phyloP scores from a whole-genome alignment of 257 asterid species.

The Plantago major region DNA sequence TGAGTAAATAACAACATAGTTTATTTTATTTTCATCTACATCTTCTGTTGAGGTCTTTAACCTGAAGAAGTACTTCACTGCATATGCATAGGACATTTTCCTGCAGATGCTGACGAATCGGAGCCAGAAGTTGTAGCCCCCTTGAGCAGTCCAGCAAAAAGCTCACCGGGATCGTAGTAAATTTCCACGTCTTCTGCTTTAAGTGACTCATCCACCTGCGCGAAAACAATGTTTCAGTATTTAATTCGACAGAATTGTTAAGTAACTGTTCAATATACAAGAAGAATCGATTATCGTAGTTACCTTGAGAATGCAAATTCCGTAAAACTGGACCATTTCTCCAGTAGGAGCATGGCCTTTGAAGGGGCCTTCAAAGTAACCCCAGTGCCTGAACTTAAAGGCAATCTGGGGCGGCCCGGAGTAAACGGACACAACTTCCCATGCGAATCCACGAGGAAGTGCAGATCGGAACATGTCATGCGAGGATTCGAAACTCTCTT shows the following conservation, averaged over 20 bases:
- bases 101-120: slow-evolving; percentile 1
- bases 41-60: no score
- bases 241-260: not conserved
- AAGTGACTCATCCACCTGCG: slow-evolving; percentile 68
- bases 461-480: slow-evolving; percentile 62
- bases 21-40: no score
- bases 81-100: slow-evolving; percentile 44
- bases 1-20: no score
- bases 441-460: slow-evolving; percentile 84
- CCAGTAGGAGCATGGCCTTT: slow-evolving; percentile 73
- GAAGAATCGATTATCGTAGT: not conserved
- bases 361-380: slow-evolving; percentile 84
- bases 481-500: slow-evolving; percentile 81
- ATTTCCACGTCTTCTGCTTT: slow-evolving; percentile 84
- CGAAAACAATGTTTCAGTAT: no score
- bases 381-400: slow-evolving; percentile 93
- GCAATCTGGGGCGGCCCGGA: slow-evolving; percentile 70
- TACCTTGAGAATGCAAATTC: slow-evolving; percentile 67
- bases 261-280: no score
- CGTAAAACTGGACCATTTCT: slow-evolving; percentile 62
- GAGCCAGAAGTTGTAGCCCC: slow-evolving; percentile 24
- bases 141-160: slow-evolving; percentile 54
- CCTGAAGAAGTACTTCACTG: no score
- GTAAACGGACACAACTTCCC: slow-evolving; percentile 73
- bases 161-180: slow-evolving; percentile 76